Evolutionary conservation across 2,329 filamentous ascomycete species (phyloP).

Genomic region (Cadophora malorum): DNA sequence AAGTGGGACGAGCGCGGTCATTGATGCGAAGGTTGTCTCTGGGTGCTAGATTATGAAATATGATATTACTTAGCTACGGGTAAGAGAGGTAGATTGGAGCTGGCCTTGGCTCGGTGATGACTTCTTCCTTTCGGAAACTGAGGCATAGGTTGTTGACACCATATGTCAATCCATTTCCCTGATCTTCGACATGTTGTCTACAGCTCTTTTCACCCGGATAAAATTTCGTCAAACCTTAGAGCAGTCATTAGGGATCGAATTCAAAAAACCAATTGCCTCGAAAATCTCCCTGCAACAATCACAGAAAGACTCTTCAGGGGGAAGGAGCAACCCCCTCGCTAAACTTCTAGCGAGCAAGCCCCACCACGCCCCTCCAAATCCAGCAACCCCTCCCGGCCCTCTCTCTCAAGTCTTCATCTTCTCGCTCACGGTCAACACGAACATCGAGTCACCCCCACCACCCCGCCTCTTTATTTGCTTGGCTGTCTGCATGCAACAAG

Average conservation of each 20-base stretch:
- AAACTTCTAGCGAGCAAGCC: constrained; percentile 5
- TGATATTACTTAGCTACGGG: too few relatives aligned
- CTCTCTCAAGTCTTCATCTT: neutral
- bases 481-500: constrained; percentile 1
- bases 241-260: too few relatives aligned
- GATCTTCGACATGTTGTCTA: too few relatives aligned
- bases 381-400: neutral
- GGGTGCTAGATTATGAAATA: constrained; percentile 35
- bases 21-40: constrained; percentile 53
- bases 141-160: too few relatives aligned
- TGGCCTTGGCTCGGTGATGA: neutral
- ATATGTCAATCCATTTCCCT: too few relatives aligned
- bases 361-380: neutral
- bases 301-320: neutral
- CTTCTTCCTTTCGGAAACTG: too few relatives aligned
- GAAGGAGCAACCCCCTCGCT: neutral
- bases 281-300: too few relatives aligned
- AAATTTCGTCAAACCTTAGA: too few relatives aligned
- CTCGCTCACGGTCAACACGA: neutral
- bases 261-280: too few relatives aligned
- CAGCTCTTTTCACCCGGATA: too few relatives aligned
- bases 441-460: constrained; percentile 10
- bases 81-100: neutral
- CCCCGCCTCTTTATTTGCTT: neutral
- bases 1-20: constrained; percentile 62